These are phyloP conservation scores for Xylaria sp. DNA, from an alignment of 2,329 filamentous ascomycete species.

Conservation along the genomic window DNA sequence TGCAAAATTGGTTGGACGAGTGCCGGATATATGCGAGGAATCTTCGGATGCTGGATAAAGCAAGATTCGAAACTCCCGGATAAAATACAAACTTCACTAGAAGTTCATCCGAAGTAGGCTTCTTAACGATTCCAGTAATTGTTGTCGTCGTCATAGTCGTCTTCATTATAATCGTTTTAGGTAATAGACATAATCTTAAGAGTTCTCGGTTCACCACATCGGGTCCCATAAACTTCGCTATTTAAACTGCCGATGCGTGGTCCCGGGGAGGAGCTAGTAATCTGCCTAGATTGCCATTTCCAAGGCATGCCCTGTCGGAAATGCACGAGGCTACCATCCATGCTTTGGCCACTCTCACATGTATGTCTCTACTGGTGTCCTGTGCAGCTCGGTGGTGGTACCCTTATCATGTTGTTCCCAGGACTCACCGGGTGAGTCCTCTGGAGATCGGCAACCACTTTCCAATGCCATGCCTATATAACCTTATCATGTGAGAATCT, in stretches of 20 bases:
- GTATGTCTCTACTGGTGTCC: not conserved
- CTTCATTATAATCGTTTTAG: constrained; percentile 9
- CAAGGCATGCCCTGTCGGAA: constrained; percentile 14
- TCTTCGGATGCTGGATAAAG: constrained; percentile 36
- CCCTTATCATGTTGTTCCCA: constrained; percentile 6
- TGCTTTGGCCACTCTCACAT: constrained; percentile 11
- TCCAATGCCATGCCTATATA: not conserved
- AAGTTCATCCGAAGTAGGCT: constrained; percentile 7
- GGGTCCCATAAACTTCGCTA: not conserved
- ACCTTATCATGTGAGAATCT: constrained; percentile 16
- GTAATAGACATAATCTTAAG: constrained; percentile 8
- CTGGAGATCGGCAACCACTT: constrained; percentile 10
- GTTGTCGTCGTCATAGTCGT: constrained; percentile 5
- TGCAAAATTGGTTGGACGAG: constrained; percentile 8
- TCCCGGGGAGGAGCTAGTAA: constrained; percentile 27
- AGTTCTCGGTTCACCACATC: not conserved
- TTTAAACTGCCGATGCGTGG: constrained; percentile 33
- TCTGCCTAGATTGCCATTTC: constrained; percentile 33
- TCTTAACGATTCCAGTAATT: constrained; percentile 1
- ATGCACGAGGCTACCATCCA: constrained; percentile 24
- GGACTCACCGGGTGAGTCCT: not conserved
- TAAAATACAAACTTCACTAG: constrained; percentile 27
- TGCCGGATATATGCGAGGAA: constrained; percentile 34
- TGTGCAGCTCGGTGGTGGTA: constrained; percentile 15
- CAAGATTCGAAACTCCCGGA: constrained; percentile 28